Conservation (phyloP, 2,329 filamentous ascomycete species). For the Nannizzia gypsea region DNA sequence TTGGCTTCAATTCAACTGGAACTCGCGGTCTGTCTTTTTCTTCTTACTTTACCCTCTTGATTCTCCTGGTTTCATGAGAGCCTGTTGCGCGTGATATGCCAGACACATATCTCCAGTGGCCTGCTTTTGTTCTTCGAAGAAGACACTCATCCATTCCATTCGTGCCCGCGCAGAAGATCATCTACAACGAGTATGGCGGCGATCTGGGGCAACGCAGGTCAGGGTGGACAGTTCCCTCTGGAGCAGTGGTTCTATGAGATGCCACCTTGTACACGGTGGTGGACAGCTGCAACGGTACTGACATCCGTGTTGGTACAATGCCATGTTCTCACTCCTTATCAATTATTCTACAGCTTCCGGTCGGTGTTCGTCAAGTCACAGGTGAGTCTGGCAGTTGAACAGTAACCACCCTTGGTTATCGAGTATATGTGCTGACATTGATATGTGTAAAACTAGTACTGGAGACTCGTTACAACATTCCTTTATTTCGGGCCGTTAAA, state of each 20-base stretch:
- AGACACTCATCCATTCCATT: background rate
- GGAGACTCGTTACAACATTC: conserved; percentile 91
- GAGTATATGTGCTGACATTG: background rate
- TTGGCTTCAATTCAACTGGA: background rate
- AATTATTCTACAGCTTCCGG: conserved; percentile 92
- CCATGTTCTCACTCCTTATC: conserved; percentile 81
- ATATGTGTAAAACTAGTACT: conserved; percentile 52
- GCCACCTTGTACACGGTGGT: conserved; percentile 90
- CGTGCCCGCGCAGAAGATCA: background rate
- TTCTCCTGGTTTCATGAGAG: background rate
- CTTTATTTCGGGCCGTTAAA: conserved; percentile 93
- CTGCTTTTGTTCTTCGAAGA: background rate
- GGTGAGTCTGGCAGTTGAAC: conserved; percentile 43
- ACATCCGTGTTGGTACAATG: conserved; percentile 87
- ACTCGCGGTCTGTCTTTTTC: background rate
- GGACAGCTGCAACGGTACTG: conserved; percentile 84
- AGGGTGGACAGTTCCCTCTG: conserved; percentile 57
- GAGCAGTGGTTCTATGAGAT: conserved; percentile 99
- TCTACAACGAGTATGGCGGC: conserved; percentile 27
- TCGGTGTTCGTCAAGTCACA: conserved; percentile 86
- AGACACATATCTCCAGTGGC: background rate
- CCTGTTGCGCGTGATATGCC: background rate
- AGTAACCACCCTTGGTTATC: background rate
- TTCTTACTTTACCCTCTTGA: no score
- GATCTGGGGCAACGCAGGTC: conserved; percentile 33